These are phyloP conservation scores for Pythium myriotylum DNA, from an alignment of 352 stramenopile genomes.

Conservation along the genomic window DNA sequence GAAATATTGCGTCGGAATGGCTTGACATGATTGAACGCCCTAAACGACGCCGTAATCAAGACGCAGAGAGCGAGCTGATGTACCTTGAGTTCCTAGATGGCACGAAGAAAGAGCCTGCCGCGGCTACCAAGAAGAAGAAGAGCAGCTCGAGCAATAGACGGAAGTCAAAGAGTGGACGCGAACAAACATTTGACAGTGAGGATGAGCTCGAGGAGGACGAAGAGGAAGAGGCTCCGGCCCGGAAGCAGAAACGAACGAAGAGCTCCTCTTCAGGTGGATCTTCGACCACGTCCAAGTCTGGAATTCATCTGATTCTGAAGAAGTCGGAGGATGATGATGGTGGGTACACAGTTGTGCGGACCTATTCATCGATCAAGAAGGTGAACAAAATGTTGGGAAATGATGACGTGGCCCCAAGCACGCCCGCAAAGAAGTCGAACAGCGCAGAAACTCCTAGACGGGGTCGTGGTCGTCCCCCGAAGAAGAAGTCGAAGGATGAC, in stretches of 20 bases:
- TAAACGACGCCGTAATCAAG: conserved; percentile 83
- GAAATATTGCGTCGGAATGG: conserved; percentile 75
- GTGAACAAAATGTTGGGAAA: conserved; percentile 19
- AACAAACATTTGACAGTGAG: conserved; percentile 22
- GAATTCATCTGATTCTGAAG: conserved; percentile 30
- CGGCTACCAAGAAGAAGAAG: conserved; percentile 36
- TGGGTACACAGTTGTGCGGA: conserved; percentile 29
- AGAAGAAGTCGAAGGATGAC: conserved; percentile 23
- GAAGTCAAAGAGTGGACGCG: conserved; percentile 22
- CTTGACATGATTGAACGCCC: conserved; percentile 88
- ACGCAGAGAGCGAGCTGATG: conserved; percentile 84
- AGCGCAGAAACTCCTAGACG: conserved; percentile 10
- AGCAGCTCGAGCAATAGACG: conserved; percentile 40
- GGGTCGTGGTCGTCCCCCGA: conserved; percentile 18
- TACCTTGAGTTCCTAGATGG: conserved; percentile 87
- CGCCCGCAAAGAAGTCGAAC: conserved; percentile 15
- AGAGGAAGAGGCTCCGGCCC: conserved; percentile 25
- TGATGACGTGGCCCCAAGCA: conserved; percentile 1
- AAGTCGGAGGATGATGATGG: conserved; percentile 16
- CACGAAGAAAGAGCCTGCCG: conserved; percentile 39
- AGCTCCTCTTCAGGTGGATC: neutral
- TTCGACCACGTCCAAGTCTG: conserved; percentile 21
- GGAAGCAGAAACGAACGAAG: conserved; percentile 29
- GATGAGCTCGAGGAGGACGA: conserved; percentile 33
- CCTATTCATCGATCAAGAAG: conserved; percentile 33